These are phyloP conservation scores for Acrocalymma vagum DNA, from an alignment of 2,329 filamentous ascomycete genomes.

Conservation along the genomic window DNA sequence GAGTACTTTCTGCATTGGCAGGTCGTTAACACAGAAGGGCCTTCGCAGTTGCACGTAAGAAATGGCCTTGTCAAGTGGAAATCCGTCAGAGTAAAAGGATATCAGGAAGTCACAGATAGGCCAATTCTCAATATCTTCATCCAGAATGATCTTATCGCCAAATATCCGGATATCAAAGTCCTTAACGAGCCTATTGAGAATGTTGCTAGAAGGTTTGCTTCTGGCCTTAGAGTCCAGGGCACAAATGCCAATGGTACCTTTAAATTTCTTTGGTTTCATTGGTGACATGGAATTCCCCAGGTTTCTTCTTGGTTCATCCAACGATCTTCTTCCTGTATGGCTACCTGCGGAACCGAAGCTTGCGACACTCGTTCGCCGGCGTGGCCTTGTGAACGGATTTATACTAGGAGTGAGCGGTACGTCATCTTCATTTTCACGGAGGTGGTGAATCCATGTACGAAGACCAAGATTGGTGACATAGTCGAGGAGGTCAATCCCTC, in stretches of 20 bases:
- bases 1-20: conserved; percentile 95
- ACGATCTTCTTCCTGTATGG: too few relatives aligned
- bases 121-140: conserved; percentile 97
- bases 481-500: too few relatives aligned
- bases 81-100: conserved; percentile 98
- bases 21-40: conserved; percentile 96
- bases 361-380: too few relatives aligned
- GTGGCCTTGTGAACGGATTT: too few relatives aligned
- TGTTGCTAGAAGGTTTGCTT: conserved; percentile 96
- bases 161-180: conserved; percentile 98
- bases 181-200: conserved; percentile 88
- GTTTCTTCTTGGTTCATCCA: too few relatives aligned
- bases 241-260: conserved; percentile 86
- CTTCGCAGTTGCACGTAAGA: conserved; percentile 92
- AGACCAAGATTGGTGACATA: too few relatives aligned
- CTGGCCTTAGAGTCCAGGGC: conserved; percentile 94
- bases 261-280: too few relatives aligned
- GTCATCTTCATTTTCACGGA: too few relatives aligned
- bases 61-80: conserved; percentile 95
- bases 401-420: too few relatives aligned
- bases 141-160: conserved; percentile 97
- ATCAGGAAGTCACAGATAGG: conserved; percentile 96
- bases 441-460: too few relatives aligned
- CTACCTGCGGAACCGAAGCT: too few relatives aligned
- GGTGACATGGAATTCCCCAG: too few relatives aligned